Percentiles rank a stretch among this genome's conserved stretches.
Evolutionary conservation across 2,329 filamentous ascomycete species (phyloP).

Genomic region (Diaporthe vaccinii): DNA sequence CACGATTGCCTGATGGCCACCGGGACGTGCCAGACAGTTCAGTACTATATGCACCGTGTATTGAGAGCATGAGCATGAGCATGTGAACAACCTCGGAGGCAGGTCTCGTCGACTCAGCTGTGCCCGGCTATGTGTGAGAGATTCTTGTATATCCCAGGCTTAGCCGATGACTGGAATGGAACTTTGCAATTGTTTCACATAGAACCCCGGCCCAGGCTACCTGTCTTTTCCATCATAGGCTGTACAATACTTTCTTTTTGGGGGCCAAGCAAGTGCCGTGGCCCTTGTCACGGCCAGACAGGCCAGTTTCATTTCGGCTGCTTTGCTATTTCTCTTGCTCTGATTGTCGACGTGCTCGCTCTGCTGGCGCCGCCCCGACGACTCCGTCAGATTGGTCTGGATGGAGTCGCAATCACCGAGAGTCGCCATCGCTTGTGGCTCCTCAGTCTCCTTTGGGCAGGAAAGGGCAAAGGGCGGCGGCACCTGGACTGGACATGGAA

Average conservation of each 20-base stretch:
- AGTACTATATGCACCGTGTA: neutral
- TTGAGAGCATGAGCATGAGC: constrained; percentile 11
- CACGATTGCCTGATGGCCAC: constrained; percentile 17
- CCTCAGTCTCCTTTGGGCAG: constrained; percentile 11
- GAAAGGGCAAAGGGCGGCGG: constrained; percentile 29
- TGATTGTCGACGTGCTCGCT: constrained; percentile 8
- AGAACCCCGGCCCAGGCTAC: constrained; percentile 18
- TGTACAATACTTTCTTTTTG: neutral
- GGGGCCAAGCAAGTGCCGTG: constrained; percentile 9
- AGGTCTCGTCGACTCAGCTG: constrained; percentile 1
- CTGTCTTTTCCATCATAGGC: constrained; percentile 14
- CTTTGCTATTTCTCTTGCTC: neutral
- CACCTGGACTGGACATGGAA: constrained; percentile 16
- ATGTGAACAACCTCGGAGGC: constrained; percentile 3
- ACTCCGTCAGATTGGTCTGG: constrained; percentile 31
- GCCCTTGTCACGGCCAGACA: constrained; percentile 4
- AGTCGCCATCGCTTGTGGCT: constrained; percentile 32
- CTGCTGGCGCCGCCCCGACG: constrained; percentile 18
- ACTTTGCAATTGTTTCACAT: constrained; percentile 35
- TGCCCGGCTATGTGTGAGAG: neutral
- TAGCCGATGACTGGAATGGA: constrained; percentile 21
- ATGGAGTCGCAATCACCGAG: constrained; percentile 41
- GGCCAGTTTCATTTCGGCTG: constrained; percentile 10
- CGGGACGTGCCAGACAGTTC: constrained; percentile 23
- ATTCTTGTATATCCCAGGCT: constrained; percentile 25